Conservation (phyloP, 2,329 filamentous ascomycete species). For the Alternaria sp. region DNA sequence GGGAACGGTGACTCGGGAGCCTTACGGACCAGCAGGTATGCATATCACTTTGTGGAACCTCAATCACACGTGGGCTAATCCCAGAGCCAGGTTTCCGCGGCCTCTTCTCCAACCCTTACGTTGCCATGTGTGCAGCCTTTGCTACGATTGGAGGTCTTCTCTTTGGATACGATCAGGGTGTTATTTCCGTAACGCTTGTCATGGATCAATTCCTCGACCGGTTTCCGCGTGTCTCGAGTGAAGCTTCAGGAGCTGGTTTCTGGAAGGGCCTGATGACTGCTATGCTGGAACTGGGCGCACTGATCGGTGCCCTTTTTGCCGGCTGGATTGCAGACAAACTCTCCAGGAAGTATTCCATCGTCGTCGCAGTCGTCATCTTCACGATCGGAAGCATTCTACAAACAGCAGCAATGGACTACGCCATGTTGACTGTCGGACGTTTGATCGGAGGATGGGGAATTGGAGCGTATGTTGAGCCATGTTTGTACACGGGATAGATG, state of each 20-base stretch:
- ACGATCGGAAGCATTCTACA: constrained; percentile 60
- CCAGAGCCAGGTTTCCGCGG: constrained; percentile 52
- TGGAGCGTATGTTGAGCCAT: constrained; percentile 51
- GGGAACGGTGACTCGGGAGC: constrained; percentile 27
- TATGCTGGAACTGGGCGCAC: constrained; percentile 62
- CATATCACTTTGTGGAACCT: not conserved
- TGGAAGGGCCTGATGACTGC: constrained; percentile 58
- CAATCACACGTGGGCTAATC: constrained; percentile 4
- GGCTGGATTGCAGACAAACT: constrained; percentile 60
- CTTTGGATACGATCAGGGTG: constrained; percentile 59
- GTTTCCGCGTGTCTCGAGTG: constrained; percentile 54
- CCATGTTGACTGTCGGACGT: constrained; percentile 59
- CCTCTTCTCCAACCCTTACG: constrained; percentile 57
- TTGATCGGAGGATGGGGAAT: constrained; percentile 60
- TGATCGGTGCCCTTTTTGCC: constrained; percentile 48
- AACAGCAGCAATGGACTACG: constrained; percentile 58
- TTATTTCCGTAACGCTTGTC: constrained; percentile 56
- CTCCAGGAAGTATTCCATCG: constrained; percentile 60
- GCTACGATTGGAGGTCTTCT: constrained; percentile 59
- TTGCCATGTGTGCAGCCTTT: constrained; percentile 59
- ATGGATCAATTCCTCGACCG: constrained; percentile 59
- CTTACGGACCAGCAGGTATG: constrained; percentile 43
- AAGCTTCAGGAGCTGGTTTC: constrained; percentile 52
- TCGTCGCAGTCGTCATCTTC: constrained; percentile 60
- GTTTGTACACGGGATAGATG: not conserved